phyloP scores from a whole-genome alignment of 306 rosid genomes.

The Senna tora region DNA sequence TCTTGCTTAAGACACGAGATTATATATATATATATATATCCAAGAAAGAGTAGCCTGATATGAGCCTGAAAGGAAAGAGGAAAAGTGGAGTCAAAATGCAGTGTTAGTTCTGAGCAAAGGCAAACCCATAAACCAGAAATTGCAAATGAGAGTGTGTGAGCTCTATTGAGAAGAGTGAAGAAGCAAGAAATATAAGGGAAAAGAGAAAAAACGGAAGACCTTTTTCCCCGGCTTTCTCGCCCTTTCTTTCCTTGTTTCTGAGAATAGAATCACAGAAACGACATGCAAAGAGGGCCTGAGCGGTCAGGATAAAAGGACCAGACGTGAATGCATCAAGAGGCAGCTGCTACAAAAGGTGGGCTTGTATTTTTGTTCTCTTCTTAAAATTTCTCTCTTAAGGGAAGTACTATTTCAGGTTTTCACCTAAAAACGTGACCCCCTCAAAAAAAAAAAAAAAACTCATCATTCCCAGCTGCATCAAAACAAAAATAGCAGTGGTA shows the following conservation, averaged over 20 bases:
- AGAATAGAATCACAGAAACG: conserved; percentile 59
- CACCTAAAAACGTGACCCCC: no score
- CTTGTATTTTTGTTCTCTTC: conserved; percentile 44
- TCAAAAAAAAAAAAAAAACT: neutral
- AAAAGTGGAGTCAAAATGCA: conserved; percentile 30
- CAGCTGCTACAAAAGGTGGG: conserved; percentile 32
- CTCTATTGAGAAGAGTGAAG: conserved; percentile 37
- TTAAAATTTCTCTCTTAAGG: conserved; percentile 1
- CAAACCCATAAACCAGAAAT: conserved; percentile 41
- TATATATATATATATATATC: no score
- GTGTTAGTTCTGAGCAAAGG: conserved; percentile 30
- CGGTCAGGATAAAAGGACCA: conserved; percentile 66
- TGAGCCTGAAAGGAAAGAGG: conserved; percentile 34
- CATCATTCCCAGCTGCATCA: neutral
- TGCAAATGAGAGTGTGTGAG: conserved; percentile 37
- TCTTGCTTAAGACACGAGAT: neutral
- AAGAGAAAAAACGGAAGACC: conserved; percentile 8
- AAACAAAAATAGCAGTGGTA: neutral
- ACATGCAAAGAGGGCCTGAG: conserved; percentile 57
- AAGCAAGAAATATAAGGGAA: conserved; percentile 4
- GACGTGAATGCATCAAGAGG: conserved; percentile 53
- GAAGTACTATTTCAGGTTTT: neutral
- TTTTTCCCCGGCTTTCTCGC: conserved; percentile 64
- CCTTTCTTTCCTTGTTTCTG: conserved; percentile 30
- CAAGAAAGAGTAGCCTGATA: no score